A percentile compares a stretch with the other conserved stretches of the same genome.
These are phyloP conservation scores for Backusella mclennaniae DNA, from an alignment of 192 early-diverging fungal species.

Conservation along the genomic window DNA sequence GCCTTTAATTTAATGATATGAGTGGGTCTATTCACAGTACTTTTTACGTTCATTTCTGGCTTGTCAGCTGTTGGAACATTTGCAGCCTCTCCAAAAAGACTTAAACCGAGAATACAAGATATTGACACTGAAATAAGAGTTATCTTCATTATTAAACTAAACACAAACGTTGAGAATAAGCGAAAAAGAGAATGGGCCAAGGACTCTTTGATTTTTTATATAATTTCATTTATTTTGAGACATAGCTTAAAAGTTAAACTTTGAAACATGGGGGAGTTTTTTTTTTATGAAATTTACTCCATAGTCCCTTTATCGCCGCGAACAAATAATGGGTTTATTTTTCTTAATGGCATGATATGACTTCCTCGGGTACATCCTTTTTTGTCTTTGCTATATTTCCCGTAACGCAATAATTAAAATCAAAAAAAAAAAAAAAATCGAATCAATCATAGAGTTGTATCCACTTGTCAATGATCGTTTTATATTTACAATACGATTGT, in stretches of 20 bases:
- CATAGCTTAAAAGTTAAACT: not conserved
- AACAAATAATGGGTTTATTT: not conserved
- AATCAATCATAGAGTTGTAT: not conserved
- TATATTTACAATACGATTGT: not conserved
- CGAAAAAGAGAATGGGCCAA: not conserved
- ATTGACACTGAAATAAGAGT: not conserved
- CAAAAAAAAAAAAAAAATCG: not conserved
- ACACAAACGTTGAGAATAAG: not conserved
- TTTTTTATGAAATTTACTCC: not conserved
- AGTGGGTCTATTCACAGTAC: not conserved
- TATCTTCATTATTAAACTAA: not conserved
- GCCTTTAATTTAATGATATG: conserved; percentile 7
- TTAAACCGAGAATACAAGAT: not conserved
- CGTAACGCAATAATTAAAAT: not conserved
- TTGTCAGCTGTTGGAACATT: not conserved
- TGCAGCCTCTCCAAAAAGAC: not conserved
- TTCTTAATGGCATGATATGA: not conserved
- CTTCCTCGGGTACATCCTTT: not conserved
- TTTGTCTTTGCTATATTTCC: not conserved
- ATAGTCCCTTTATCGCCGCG: not conserved
- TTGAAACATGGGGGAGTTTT: not conserved
- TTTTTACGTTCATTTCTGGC: not conserved
- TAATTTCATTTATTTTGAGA: not conserved
- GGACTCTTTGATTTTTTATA: not conserved
- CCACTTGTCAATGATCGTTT: not conserved